These are phyloP conservation scores for Erodium trifolium DNA, from an alignment of 441 rosid genomes.

Conservation along the genomic window DNA sequence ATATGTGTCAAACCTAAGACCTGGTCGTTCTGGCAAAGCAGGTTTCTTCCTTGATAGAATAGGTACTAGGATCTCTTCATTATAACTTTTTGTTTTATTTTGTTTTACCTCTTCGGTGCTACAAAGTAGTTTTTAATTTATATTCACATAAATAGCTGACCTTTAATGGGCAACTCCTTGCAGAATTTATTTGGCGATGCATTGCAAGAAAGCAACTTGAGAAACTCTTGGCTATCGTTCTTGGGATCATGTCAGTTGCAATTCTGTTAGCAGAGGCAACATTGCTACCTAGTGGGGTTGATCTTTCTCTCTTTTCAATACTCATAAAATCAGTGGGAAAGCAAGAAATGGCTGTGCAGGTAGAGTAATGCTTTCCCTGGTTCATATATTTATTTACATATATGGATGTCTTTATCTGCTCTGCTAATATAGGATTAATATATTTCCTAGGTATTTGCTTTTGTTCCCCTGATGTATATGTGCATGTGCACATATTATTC, in stretches of 20 bases:
- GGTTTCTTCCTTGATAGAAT: constrained; percentile 54
- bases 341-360: constrained; percentile 85
- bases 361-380: constrained; percentile 17
- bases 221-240: constrained; percentile 60
- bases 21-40: constrained; percentile 51
- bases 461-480: constrained; percentile 96
- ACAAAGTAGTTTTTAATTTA: not conserved
- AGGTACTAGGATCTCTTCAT: constrained; percentile 35
- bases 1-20: constrained; percentile 83
- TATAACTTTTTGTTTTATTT: no score
- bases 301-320: constrained; percentile 87
- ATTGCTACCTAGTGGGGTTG: constrained; percentile 52
- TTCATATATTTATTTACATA: not conserved
- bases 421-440: constrained; percentile 11
- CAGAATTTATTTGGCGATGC: constrained; percentile 94
- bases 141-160: not conserved
- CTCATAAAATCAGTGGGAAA: constrained; percentile 71
- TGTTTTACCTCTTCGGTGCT: not conserved
- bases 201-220: constrained; percentile 53
- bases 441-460: constrained; percentile 68
- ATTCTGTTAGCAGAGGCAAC: constrained; percentile 98
- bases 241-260: constrained; percentile 84
- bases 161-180: constrained; percentile 13
- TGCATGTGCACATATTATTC: constrained; percentile 95
- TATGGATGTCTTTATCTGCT: not conserved